Percentiles rank a stretch among this genome's conserved stretches.
These are phyloP conservation scores for Trichoderma sp. DNA, from an alignment of 2,329 filamentous ascomycete genomes.

Conservation along the genomic window DNA sequence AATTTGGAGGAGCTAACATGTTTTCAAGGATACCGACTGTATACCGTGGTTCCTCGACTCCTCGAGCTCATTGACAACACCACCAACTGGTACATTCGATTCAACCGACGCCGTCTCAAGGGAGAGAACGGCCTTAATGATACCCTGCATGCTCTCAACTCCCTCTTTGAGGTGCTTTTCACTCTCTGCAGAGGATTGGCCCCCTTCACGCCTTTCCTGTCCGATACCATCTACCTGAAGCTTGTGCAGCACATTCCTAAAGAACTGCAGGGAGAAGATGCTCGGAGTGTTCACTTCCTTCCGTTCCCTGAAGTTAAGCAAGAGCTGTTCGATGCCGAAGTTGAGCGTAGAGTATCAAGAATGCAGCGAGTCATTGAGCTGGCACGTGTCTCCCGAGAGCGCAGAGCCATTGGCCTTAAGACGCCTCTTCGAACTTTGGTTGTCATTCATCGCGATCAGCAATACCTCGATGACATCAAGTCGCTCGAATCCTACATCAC, in stretches of 20 bases:
- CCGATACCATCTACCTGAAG: conserved; percentile 87
- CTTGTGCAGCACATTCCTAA: conserved; percentile 80
- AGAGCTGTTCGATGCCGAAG: conserved; percentile 80
- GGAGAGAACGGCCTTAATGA: conserved; percentile 83
- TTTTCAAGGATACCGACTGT: conserved; percentile 64
- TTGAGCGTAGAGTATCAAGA: conserved; percentile 81
- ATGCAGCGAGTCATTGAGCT: conserved; percentile 98
- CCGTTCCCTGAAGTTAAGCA: conserved; percentile 83
- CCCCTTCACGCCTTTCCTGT: conserved; percentile 93
- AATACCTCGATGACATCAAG: conserved; percentile 83
- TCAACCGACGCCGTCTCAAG: conserved; percentile 89
- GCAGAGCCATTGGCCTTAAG: conserved; percentile 81
- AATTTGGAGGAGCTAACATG: background rate
- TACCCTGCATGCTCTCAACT: conserved; percentile 87
- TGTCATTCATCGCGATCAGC: conserved; percentile 78
- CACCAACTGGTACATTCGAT: conserved; percentile 98
- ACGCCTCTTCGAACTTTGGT: conserved; percentile 86
- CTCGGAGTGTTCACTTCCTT: conserved; percentile 88
- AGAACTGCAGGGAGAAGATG: conserved; percentile 65
- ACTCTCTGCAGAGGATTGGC: conserved; percentile 85
- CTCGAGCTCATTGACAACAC: conserved; percentile 86
- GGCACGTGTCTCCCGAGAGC: conserved; percentile 80
- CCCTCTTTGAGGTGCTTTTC: conserved; percentile 89
- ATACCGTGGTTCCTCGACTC: conserved; percentile 86
- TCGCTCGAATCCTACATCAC: conserved; percentile 84